These are phyloP conservation scores for Coffea humblotiana DNA, from an alignment of 305 asterid species.

Conservation along the genomic window DNA sequence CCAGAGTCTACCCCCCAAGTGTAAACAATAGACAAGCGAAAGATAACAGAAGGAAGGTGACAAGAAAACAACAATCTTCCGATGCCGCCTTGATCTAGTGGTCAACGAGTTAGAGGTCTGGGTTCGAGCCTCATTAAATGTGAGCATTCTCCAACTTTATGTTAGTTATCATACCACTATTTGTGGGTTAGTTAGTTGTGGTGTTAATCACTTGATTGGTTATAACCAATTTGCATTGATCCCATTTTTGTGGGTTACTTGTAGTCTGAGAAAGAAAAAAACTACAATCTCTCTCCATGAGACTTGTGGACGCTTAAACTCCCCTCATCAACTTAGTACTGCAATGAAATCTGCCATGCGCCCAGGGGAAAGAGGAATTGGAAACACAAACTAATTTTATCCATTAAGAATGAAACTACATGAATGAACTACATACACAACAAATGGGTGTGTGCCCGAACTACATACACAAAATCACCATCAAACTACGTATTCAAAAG, in stretches of 20 bases:
- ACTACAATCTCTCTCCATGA: not conserved
- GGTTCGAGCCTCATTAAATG: too few relatives aligned
- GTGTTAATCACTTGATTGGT: too few relatives aligned
- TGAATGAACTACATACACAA: not conserved
- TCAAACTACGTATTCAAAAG: not conserved
- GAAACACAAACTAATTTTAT: not conserved
- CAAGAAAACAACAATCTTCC: not conserved
- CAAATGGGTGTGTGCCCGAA: not conserved
- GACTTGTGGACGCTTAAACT: not conserved
- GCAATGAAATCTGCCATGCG: not conserved
- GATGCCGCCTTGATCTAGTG: too few relatives aligned
- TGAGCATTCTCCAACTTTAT: too few relatives aligned
- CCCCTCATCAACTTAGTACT: not conserved
- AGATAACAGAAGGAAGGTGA: not conserved
- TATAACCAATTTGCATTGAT: too few relatives aligned
- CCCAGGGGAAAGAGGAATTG: not conserved
- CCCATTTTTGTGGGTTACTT: too few relatives aligned
- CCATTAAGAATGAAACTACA: not conserved
- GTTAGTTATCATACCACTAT: too few relatives aligned
- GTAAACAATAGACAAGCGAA: not conserved
- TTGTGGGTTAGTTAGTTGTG: too few relatives aligned
- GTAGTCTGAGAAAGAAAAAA: too few relatives aligned
- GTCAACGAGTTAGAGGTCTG: too few relatives aligned
- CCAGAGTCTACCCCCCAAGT: not conserved
- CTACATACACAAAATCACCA: not conserved